Conservation (phyloP, 345 rosid species). For the Citrus hindsii region DNA sequence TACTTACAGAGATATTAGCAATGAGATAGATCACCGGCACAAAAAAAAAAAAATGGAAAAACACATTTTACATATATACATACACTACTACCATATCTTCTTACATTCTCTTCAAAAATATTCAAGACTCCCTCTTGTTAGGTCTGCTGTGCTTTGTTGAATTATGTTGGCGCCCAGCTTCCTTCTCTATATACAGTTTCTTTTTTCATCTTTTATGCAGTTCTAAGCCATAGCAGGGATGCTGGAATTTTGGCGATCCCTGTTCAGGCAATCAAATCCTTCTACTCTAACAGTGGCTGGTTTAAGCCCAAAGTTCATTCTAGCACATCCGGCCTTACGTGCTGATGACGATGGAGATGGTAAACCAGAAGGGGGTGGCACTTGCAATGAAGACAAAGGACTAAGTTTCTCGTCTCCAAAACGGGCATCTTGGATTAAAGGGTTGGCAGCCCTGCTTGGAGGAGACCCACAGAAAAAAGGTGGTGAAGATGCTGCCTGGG, state of each 20-base stretch:
- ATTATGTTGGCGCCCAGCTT: slow-evolving; percentile 31
- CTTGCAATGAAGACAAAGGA: slow-evolving; percentile 33
- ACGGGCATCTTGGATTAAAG: slow-evolving; percentile 72
- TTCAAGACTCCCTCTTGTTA: slow-evolving; percentile 38
- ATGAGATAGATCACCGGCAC: slow-evolving; percentile 20
- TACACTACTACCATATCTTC: slow-evolving; percentile 27
- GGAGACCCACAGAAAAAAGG: slow-evolving; percentile 88
- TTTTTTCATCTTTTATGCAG: slow-evolving; percentile 13
- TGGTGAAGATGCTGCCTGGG: slow-evolving; percentile 52
- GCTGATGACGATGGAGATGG: slow-evolving; percentile 61
- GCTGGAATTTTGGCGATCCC: slow-evolving; percentile 92
- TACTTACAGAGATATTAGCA: slow-evolving; percentile 39
- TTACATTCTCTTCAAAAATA: slow-evolving; percentile 27
- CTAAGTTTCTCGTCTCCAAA: slow-evolving; percentile 66
- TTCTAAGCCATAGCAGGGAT: slow-evolving; percentile 95
- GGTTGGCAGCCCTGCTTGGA: slow-evolving; percentile 81
- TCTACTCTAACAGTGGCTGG: slow-evolving; percentile 97
- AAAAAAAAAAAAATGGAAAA: neutral
- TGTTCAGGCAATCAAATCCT: slow-evolving; percentile 98
- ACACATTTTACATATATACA: slow-evolving; percentile 10
- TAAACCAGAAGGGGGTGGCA: slow-evolving; percentile 52
- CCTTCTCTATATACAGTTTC: slow-evolving; percentile 68
- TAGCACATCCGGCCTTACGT: slow-evolving; percentile 61
- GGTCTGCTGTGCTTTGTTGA: slow-evolving; percentile 22
- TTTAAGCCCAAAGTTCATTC: slow-evolving; percentile 76